Conservation (phyloP, 768 basidiomycete genomes). For the Lentinus brumalis region DNA sequence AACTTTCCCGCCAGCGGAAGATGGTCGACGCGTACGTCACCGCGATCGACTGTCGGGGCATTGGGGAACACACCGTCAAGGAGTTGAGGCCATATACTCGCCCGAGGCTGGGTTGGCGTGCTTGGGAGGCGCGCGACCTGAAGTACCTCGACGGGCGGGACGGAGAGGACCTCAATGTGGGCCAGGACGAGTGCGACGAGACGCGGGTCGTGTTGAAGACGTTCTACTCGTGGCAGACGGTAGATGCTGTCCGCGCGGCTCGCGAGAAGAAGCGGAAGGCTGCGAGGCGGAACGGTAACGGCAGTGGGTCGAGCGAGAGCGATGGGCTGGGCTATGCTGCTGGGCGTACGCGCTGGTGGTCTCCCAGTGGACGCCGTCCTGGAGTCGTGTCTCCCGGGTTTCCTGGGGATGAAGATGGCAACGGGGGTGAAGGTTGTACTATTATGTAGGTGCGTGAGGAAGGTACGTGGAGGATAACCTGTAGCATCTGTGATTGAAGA, state of each 20-base stretch:
- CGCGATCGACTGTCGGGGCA: constrained; percentile 74
- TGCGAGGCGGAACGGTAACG: constrained; percentile 44
- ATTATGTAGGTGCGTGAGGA: constrained; percentile 52
- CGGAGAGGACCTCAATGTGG: constrained; percentile 60
- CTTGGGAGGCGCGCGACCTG: constrained; percentile 71
- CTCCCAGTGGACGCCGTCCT: constrained; percentile 50
- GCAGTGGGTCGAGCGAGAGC: constrained; percentile 24
- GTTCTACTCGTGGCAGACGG: constrained; percentile 85
- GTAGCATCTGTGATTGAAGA: neutral
- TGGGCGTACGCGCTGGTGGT: constrained; percentile 49
- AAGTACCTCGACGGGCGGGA: constrained; percentile 73
- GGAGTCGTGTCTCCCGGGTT: constrained; percentile 53
- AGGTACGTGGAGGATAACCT: constrained; percentile 6
- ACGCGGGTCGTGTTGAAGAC: constrained; percentile 75
- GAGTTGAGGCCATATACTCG: constrained; percentile 61
- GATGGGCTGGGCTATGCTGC: constrained; percentile 9
- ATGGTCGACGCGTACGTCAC: constrained; percentile 56
- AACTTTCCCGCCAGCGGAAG: constrained; percentile 49
- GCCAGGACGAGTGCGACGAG: constrained; percentile 83
- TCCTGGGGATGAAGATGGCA: constrained; percentile 33
- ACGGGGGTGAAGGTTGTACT: constrained; percentile 60
- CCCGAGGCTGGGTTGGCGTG: constrained; percentile 72
- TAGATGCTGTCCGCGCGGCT: constrained; percentile 69
- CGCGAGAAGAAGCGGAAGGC: constrained; percentile 69
- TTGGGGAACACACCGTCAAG: constrained; percentile 62